Base-by-base conservation (phyloP, 805 yeast genomes). In the Grigorovia transvaalensis region DNA sequence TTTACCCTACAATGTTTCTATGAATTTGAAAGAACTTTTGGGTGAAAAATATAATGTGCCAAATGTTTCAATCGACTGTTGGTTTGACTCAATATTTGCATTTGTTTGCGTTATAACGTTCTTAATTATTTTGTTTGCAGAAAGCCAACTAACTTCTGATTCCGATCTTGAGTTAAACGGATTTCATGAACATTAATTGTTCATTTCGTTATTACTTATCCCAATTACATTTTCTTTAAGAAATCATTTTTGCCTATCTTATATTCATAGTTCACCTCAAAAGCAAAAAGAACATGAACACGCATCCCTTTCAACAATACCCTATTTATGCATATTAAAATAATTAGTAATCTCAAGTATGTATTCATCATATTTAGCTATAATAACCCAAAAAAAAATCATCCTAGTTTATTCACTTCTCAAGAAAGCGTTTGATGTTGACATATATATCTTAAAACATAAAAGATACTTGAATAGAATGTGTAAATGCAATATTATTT, bases 51-150 rank as follows among this genome's bases (percentile, higher is more conserved):
- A 65, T 49, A 56, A 61, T 1, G 62, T 61, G 6, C 61, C 69
- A 23, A 56, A 63, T 53, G 47, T 57, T 44, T 54, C 66, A 2
- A 64, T 72, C 41, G 74, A 72, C 51, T 59, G 62, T 30, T 72
- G 76, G 76, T 72, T 71, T 54, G 74, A 72, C 50, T 65, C 69
- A 48, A 61, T 70, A 19, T 72, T 61, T 54, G 63, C 71, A 13
- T 44, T 59, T 1, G 58, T 68, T 17, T 69, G 71, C 35, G 51
- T 67, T 1, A 38, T 64, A 8, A 68, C 75, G 0, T 54, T 64
- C 18, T 20, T 57, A 11, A 60, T 60, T 18, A 60, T 65, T 3
- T 63, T 59, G 45, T 19, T 64, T 11, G 69, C 66, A 1, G 69
- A 64, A 47, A 52, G 59, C 15, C 17, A 13, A 38, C 9, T 17